phyloP scores from a whole-genome alignment of 2,329 filamentous ascomycete genomes.

The Blumeria graminis region DNA sequence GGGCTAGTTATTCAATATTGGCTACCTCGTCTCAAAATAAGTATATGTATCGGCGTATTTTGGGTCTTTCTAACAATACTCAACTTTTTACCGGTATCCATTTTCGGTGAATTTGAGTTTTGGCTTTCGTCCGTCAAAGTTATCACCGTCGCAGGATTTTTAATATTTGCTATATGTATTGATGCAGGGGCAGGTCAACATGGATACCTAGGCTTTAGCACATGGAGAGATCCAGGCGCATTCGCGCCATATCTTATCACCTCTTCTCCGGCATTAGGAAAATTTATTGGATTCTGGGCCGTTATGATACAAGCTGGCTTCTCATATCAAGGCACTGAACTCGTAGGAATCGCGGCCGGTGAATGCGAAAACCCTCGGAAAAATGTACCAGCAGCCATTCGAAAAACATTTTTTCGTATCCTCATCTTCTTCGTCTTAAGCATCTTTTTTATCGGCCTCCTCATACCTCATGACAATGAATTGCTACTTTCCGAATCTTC shows the following conservation, averaged over 20 bases:
- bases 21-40: conserved; percentile 35
- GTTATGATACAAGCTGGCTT: conserved; percentile 46
- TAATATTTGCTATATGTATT: conserved; percentile 54
- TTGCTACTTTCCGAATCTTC: conserved; percentile 25
- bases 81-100: conserved; percentile 48
- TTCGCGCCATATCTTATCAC: conserved; percentile 35
- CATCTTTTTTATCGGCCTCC: conserved; percentile 47
- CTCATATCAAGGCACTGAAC: conserved; percentile 47
- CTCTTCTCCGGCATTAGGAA: conserved; percentile 21
- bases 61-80: conserved; percentile 42
- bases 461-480: conserved; percentile 37
- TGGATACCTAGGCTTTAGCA: conserved; percentile 50
- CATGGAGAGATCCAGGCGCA: conserved; percentile 44
- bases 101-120: conserved; percentile 58
- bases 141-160: conserved; percentile 47
- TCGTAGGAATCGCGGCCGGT: conserved; percentile 56
- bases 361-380: conserved; percentile 50
- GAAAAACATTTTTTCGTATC: conserved; percentile 53
- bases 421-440: conserved; percentile 40
- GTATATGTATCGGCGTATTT: conserved; percentile 50
- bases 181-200: conserved; percentile 45
- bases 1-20: conserved; percentile 59
- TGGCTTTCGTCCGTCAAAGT: conserved; percentile 61
- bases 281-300: conserved; percentile 46
- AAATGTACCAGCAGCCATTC: conserved; percentile 47